phyloP scores from a whole-genome alignment of 345 rosid genomes.

The Conringia planisiliqua region DNA sequence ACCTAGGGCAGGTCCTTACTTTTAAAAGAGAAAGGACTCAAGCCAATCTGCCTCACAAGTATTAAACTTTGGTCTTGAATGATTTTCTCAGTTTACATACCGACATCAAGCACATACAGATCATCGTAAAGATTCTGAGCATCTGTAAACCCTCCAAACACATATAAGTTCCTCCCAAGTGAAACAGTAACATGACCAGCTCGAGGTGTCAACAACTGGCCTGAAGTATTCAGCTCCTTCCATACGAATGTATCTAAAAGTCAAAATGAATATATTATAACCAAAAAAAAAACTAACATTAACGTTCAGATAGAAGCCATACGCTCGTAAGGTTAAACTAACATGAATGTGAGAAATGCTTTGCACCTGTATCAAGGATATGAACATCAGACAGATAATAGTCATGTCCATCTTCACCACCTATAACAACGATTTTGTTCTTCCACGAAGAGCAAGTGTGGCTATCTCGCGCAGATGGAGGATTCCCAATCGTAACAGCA shows the following conservation, averaged over 20 bases:
- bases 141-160: conserved; percentile 96
- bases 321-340: conserved; percentile 1
- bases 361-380: conserved; percentile 81
- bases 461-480: conserved; percentile 95
- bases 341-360: not conserved
- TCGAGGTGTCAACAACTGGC: conserved; percentile 83
- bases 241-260: conserved; percentile 74
- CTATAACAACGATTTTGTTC: conserved; percentile 78
- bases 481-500: conserved; percentile 67
- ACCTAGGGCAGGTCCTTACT: not conserved
- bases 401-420: conserved; percentile 97
- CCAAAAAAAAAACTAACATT: conserved; percentile 7
- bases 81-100: conserved; percentile 43
- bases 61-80: not conserved
- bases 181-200: conserved; percentile 94
- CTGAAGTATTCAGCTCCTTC: conserved; percentile 78
- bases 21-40: not conserved
- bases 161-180: conserved; percentile 80
- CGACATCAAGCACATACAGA: conserved; percentile 78
- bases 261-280: not conserved
- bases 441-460: conserved; percentile 97
- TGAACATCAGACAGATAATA: conserved; percentile 92
- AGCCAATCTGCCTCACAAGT: not conserved
- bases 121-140: conserved; percentile 91
- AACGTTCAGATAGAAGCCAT: conserved; percentile 8